Percentiles rank a stretch among this genome's conserved stretches.
These are phyloP conservation scores for Pseudofabraea citricarpa DNA, from an alignment of 2,329 filamentous ascomycete genomes.

Conservation along the genomic window DNA sequence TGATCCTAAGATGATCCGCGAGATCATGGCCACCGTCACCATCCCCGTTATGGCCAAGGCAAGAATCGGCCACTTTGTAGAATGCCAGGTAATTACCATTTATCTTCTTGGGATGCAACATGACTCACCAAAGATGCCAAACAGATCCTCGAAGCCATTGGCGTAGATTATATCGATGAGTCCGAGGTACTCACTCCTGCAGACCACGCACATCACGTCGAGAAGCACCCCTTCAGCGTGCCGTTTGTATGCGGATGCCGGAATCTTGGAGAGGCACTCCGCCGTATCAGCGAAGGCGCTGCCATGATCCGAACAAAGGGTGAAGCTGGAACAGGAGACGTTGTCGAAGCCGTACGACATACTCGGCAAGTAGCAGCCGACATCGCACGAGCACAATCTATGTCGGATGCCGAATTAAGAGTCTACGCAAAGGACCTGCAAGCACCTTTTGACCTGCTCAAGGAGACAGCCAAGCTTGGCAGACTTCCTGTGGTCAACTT, in stretches of 20 bases:
- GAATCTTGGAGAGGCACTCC: conserved; percentile 87
- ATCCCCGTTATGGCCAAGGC: conserved; percentile 99
- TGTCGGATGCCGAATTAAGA: conserved; percentile 68
- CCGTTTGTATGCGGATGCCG: conserved; percentile 97
- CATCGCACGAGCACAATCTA: conserved; percentile 65
- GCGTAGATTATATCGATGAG: conserved; percentile 97
- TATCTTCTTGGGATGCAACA: too few species aligned
- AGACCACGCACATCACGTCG: conserved; percentile 85
- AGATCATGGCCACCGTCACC: conserved; percentile 90
- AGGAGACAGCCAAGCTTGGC: conserved; percentile 81
- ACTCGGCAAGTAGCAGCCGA: conserved; percentile 86
- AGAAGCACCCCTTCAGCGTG: conserved; percentile 75
- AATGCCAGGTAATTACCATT: conserved; percentile 81
- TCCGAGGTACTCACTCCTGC: conserved; percentile 95
- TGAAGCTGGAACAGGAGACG: conserved; percentile 94
- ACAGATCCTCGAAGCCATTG: conserved; percentile 88
- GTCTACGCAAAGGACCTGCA: conserved; percentile 78
- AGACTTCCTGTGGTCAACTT: conserved; percentile 96
- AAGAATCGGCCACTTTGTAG: conserved; percentile 94
- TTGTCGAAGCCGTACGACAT: conserved; percentile 93
- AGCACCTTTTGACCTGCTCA: conserved; percentile 72
- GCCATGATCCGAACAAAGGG: conserved; percentile 99
- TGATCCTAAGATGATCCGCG: conserved; percentile 88
- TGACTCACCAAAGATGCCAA: neutral
- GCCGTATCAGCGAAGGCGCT: conserved; percentile 86